These are phyloP conservation scores for Termitomyces sp. DNA, from an alignment of 768 basidiomycete genomes.

Conservation along the genomic window DNA sequence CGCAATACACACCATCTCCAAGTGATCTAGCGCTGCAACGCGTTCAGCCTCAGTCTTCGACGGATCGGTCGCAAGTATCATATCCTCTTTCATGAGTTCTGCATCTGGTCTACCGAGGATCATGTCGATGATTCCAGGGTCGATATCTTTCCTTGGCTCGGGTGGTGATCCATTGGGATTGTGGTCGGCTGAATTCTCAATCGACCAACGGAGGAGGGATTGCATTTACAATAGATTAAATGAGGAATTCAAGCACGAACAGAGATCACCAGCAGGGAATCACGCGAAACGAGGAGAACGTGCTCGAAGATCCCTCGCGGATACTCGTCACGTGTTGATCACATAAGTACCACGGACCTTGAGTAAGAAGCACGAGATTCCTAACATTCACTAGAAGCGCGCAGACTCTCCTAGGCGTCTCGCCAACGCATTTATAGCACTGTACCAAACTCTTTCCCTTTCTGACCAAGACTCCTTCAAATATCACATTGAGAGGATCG, in stretches of 20 bases:
- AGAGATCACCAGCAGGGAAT: no score
- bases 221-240: conserved; percentile 49
- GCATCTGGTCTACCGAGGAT: conserved; percentile 85
- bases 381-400: no score
- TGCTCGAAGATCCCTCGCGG: conserved; percentile 10
- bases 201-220: conserved; percentile 75
- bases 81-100: conserved; percentile 76
- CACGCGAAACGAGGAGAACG: conserved; percentile 6
- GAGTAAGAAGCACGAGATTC: neutral
- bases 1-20: conserved; percentile 68
- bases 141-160: conserved; percentile 45
- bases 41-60: conserved; percentile 50
- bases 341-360: no score
- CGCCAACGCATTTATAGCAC: no score
- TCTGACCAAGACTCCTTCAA: no score
- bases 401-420: no score
- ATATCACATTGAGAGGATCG: no score
- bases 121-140: conserved; percentile 79
- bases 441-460: no score
- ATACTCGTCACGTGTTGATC: neutral
- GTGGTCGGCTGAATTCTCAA: conserved; percentile 56
- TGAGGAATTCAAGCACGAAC: neutral
- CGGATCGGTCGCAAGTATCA: conserved; percentile 57
- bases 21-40: conserved; percentile 69
- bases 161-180: conserved; percentile 27